phyloP scores from a whole-genome alignment of 192 early-diverging fungal species.

The Lobulomyces angularis region DNA sequence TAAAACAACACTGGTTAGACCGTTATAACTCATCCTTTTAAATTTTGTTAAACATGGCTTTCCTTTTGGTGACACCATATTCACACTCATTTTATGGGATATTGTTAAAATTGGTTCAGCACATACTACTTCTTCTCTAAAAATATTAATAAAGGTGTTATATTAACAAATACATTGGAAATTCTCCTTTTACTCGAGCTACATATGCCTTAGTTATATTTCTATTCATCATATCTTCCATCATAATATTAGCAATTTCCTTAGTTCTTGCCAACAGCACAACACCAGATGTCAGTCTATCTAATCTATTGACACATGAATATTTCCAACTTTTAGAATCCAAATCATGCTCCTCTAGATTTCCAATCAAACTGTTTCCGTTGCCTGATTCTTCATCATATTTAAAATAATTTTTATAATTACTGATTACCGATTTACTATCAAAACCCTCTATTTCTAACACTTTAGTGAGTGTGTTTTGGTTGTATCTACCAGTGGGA shows the following conservation, averaged over 20 bases:
- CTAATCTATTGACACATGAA: constrained; percentile 77
- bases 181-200: constrained; percentile 73
- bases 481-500: constrained; percentile 73
- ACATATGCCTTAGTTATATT: constrained; percentile 79
- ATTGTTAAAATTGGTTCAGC: constrained; percentile 73
- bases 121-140: constrained; percentile 40
- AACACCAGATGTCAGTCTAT: constrained; percentile 86
- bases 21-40: constrained; percentile 47
- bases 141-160: neutral
- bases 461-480: constrained; percentile 68
- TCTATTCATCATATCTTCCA: constrained; percentile 48
- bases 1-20: constrained; percentile 57
- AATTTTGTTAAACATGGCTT: constrained; percentile 77
- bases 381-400: neutral
- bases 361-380: too few relatives aligned
- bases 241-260: constrained; percentile 47
- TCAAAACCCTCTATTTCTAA: constrained; percentile 46
- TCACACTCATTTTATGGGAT: constrained; percentile 78
- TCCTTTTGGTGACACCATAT: constrained; percentile 69
- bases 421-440: constrained; percentile 36
- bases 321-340: too few relatives aligned
- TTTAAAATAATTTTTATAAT: neutral
- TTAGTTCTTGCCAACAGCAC: constrained; percentile 57
- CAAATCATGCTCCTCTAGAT: too few relatives aligned
- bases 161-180: constrained; percentile 49